phyloP scores from a whole-genome alignment of 2,329 filamentous ascomycete genomes.

The Sordariomycetes sp. region DNA sequence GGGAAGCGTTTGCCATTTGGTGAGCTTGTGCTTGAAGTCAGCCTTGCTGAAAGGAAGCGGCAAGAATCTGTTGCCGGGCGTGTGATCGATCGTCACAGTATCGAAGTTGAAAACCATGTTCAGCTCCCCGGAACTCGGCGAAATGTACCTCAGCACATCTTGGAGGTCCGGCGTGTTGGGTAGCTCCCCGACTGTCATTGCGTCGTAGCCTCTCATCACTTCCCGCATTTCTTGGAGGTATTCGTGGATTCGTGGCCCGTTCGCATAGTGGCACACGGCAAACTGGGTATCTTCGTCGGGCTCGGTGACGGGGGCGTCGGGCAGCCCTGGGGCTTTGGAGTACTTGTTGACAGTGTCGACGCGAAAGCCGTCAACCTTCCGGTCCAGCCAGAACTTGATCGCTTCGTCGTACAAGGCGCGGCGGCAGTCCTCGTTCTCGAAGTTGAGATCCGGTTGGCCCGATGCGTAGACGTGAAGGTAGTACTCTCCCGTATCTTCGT shows the following conservation, averaged over 20 bases:
- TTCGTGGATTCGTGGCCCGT: constrained; percentile 55
- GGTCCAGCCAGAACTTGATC: constrained; percentile 62
- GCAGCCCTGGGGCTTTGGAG: constrained; percentile 46
- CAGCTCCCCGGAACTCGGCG: constrained; percentile 39
- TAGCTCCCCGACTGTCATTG: constrained; percentile 58
- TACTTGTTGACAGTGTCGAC: constrained; percentile 62
- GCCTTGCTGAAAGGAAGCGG: constrained; percentile 13
- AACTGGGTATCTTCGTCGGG: constrained; percentile 35
- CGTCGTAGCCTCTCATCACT: constrained; percentile 44
- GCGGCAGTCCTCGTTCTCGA: constrained; percentile 58
- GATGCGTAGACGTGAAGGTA: constrained; percentile 62
- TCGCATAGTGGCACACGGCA: constrained; percentile 34
- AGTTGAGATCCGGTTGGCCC: constrained; percentile 70
- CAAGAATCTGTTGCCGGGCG: constrained; percentile 7
- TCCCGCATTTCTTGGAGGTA: constrained; percentile 51
- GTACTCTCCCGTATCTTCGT: constrained; percentile 56
- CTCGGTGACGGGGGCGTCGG: constrained; percentile 39
- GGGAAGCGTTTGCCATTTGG: constrained; percentile 41
- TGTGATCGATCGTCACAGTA: constrained; percentile 46
- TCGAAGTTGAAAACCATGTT: constrained; percentile 57
- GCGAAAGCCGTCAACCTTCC: constrained; percentile 58
- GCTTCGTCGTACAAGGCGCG: constrained; percentile 55
- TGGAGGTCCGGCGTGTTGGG: constrained; percentile 43
- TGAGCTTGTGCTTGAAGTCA: constrained; percentile 30
- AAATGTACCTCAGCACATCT: constrained; percentile 46